phyloP scores from a whole-genome alignment of 139 green algal genomes.

The Chlorella sp. region DNA sequence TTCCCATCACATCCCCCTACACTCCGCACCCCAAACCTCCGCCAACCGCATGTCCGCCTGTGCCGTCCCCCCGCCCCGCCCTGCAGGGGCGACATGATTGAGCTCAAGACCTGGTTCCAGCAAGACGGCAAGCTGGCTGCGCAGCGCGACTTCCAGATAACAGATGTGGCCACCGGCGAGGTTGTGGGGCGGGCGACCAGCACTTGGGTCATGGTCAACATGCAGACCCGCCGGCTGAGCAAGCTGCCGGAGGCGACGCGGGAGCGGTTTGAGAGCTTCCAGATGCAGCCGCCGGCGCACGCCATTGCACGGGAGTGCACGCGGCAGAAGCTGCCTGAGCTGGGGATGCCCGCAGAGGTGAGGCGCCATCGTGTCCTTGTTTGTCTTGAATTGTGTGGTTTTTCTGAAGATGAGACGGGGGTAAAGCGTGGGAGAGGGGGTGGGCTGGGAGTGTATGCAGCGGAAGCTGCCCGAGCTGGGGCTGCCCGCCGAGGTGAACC shows the following conservation, averaged over 20 bases:
- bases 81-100: slow-evolving; percentile 74
- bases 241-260: slow-evolving; percentile 81
- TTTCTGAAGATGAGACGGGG: too few relatives aligned
- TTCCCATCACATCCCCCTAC: neutral
- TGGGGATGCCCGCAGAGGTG: slow-evolving; percentile 45
- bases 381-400: too few relatives aligned
- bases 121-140: slow-evolving; percentile 80
- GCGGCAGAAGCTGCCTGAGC: slow-evolving; percentile 52
- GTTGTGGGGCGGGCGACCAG: slow-evolving; percentile 83
- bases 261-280: slow-evolving; percentile 58
- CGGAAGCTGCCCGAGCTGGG: neutral
- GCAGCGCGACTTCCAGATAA: slow-evolving; percentile 85
- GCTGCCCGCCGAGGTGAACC: too few relatives aligned
- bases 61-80: neutral
- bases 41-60: neutral
- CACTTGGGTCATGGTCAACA: slow-evolving; percentile 95
- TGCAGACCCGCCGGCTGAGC: slow-evolving; percentile 72
- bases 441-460: too few relatives aligned
- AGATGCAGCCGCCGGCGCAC: slow-evolving; percentile 39
- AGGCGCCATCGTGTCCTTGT: too few relatives aligned
- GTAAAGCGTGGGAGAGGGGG: too few relatives aligned
- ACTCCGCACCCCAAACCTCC: neutral
- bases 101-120: slow-evolving; percentile 92
- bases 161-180: slow-evolving; percentile 59
- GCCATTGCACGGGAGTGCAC: slow-evolving; percentile 26